Evolutionary conservation across 176 grass and related monocot genomes (phyloP), one percentile per base, ranked within the genome.

Genomic region (Echinochloa phyllopogon): DNA sequence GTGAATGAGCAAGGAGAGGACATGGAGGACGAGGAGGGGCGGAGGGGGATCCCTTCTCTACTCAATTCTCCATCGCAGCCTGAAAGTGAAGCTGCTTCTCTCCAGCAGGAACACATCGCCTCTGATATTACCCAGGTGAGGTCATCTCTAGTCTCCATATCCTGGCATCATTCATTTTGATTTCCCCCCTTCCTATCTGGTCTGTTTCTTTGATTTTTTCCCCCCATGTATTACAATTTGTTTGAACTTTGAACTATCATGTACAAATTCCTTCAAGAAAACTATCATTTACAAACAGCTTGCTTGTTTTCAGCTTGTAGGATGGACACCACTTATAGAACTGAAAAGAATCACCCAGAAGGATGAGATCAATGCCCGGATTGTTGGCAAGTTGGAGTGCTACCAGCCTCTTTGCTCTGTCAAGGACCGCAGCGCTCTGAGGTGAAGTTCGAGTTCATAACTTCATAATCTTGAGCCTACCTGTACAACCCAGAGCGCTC

Each of bases 361-460:
- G 73, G 89, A 93, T 11, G 78, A 78, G 38, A 16, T 93, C 50
- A 18, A 76, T 67, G 86, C 67, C 18, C 75, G 87, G 68, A 66
- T 97, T 65, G 59, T 97, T 52, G 94, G 78, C 12, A 97, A 97
- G 85, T 62, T 97, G 68, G 94, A 97, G 69, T 69, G 39, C 3
- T 97, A 97, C 75, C 91, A 97, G 13, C 94, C 94, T 3, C 89
- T 97, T 51, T 91, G 82, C 77, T 97, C 94, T 4, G 94, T 94
- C 24, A 97, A 94, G 71, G 91, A 97, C 55, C 69, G 91, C 3
- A 78, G 75, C 11, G 87, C 94, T 81, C 89, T 97, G 59, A 58
- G 94, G 91, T 93, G 56, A 51, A 51, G 13, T 51, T 16, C 10
- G 14, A 51, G 49, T 21, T 55, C 52, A 55, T 55, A 20, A 51